Conservation (phyloP, 108 stramenopile species). For the Nitzschia palea region DNA sequence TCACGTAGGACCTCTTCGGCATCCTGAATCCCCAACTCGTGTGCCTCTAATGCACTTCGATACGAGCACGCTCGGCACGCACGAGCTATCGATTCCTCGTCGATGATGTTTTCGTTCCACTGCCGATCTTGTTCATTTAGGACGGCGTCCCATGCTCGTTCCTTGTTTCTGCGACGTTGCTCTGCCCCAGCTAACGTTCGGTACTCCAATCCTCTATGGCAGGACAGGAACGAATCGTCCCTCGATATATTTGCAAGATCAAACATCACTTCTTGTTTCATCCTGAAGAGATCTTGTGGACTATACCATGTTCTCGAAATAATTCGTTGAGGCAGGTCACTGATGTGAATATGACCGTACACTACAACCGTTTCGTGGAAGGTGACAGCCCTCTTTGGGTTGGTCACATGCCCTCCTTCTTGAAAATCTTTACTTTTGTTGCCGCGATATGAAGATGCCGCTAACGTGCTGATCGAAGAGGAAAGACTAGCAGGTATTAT, state of each 20-base stretch:
- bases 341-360: constrained; percentile 1
- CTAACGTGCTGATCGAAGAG: no score
- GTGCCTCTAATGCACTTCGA: not conserved
- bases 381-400: not conserved
- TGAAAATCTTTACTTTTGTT: no score
- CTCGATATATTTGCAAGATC: not conserved
- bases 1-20: not conserved
- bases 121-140: constrained; percentile 36
- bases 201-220: constrained; percentile 28
- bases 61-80: not conserved
- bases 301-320: constrained; percentile 10
- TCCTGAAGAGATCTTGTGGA: not conserved
- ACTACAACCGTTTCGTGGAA: not conserved
- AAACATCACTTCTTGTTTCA: not conserved
- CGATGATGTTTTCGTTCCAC: constrained; percentile 15
- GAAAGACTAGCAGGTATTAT: no score
- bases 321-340: not conserved
- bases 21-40: not conserved
- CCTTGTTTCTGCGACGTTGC: constrained; percentile 26
- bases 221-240: not conserved
- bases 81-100: constrained; percentile 7
- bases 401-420: no score
- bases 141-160: constrained; percentile 31
- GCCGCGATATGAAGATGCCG: no score
- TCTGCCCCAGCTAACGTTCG: constrained; percentile 28